A percentile compares a stretch with the other conserved stretches of the same genome.
Evolutionary conservation across 2,329 filamentous ascomycete species (phyloP).

Genomic region (Fusarium temperatum): DNA sequence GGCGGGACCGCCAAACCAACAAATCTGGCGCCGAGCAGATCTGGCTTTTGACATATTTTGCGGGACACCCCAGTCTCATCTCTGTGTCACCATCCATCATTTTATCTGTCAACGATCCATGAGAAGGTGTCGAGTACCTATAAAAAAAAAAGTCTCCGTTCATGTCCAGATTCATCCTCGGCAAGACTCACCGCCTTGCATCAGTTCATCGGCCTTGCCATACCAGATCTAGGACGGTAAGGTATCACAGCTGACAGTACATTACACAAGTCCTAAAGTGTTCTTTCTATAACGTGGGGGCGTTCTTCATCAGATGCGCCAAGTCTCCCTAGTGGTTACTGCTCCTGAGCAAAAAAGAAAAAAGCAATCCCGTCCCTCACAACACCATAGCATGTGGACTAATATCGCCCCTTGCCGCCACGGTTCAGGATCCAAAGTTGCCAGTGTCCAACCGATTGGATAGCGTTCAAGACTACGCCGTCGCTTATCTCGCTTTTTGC

Average conservation of each 20-base stretch:
- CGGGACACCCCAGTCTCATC: constrained; percentile 45
- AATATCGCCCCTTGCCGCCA: constrained; percentile 31
- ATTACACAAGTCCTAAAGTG: constrained; percentile 10
- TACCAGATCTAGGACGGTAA: constrained; percentile 28
- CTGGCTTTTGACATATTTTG: constrained; percentile 46
- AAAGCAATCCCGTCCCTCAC: constrained; percentile 35
- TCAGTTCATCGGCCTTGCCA: constrained; percentile 27
- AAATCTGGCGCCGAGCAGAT: constrained; percentile 43
- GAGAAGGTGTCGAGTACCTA: constrained; percentile 8
- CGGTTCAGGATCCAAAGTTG: constrained; percentile 37
- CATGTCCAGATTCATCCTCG: constrained; percentile 3
- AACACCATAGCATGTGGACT: constrained; percentile 25
- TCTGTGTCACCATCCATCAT: constrained; percentile 44
- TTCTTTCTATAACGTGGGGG: constrained; percentile 25
- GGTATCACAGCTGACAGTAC: constrained; percentile 5
- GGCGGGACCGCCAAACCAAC: constrained; percentile 31
- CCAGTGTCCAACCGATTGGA: constrained; percentile 39
- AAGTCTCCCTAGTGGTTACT: constrained; percentile 28
- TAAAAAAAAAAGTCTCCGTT: constrained; percentile 28
- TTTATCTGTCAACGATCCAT: constrained; percentile 36
- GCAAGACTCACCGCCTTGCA: constrained; percentile 30
- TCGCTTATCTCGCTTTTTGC: constrained; percentile 42
- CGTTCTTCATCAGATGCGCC: constrained; percentile 31
- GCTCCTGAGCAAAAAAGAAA: constrained; percentile 21
- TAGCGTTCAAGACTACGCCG: constrained; percentile 29